Conservation (phyloP, 208 protist species). For the Leishmania tropica region DNA sequence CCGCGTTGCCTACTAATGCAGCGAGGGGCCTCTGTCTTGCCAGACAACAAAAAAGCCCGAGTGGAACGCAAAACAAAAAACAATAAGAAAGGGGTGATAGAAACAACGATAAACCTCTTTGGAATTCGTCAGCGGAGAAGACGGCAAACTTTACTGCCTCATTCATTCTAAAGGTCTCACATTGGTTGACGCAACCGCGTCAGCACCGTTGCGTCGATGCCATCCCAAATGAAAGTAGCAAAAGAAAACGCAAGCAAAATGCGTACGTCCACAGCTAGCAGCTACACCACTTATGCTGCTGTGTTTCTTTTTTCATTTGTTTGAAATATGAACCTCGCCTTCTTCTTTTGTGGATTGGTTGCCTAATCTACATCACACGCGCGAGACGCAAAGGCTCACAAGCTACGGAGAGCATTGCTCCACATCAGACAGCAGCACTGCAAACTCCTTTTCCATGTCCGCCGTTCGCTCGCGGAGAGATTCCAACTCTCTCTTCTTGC, state of each 20-base stretch:
- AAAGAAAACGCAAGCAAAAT: not conserved
- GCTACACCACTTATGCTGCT: not conserved
- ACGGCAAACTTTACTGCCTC: not conserved
- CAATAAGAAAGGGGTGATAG: not conserved
- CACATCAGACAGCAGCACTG: conserved; percentile 64
- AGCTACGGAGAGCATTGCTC: conserved; percentile 41
- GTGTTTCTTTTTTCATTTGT: not conserved
- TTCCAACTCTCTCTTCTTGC: conserved; percentile 61
- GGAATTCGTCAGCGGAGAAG: not conserved
- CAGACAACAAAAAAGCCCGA: not conserved
- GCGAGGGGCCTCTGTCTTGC: not conserved
- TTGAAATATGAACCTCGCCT: too few species aligned
- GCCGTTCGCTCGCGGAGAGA: conserved; percentile 49
- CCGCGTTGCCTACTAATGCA: not conserved
- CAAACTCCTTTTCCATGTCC: conserved; percentile 91
- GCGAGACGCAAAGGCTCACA: not conserved
- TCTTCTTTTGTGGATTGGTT: not conserved
- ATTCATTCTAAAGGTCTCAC: not conserved
- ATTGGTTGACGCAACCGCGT: not conserved
- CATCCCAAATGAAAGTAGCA: not conserved
- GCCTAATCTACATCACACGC: conserved; percentile 20
- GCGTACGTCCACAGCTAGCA: not conserved
- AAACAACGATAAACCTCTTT: too few species aligned
- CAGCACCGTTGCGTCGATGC: not conserved
- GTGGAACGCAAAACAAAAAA: not conserved